A percentile compares a stretch with the other conserved stretches of the same genome.
phyloP scores from a whole-genome alignment of 257 asterid species.

The Ligustrum vulgare region DNA sequence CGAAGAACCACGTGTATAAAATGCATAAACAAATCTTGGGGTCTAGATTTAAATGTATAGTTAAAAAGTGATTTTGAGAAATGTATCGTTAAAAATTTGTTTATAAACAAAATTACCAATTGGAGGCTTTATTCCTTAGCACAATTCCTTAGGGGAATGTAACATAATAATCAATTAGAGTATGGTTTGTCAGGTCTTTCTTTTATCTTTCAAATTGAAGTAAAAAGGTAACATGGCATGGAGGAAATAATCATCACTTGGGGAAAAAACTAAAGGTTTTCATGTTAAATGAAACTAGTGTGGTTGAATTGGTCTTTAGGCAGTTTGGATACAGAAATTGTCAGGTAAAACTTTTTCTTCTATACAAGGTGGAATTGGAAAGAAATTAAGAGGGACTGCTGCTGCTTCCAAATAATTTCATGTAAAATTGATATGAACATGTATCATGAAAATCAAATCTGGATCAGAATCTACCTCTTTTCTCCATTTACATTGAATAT shows the following conservation, averaged over 20 bases:
- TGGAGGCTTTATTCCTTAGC: slow-evolving; percentile 19
- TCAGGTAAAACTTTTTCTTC: neutral
- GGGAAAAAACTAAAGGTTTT: neutral
- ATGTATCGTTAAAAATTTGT: too few species aligned
- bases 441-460: too few species aligned
- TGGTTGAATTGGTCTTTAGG: neutral
- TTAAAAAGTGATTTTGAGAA: too few species aligned
- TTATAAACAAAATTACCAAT: too few species aligned
- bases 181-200: slow-evolving; percentile 35
- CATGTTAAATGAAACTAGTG: neutral
- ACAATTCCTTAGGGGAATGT: slow-evolving; percentile 49
- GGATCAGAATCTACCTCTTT: too few species aligned
- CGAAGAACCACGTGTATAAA: neutral
- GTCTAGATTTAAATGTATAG: neutral
- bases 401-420: neutral
- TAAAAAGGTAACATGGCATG: slow-evolving; percentile 45
- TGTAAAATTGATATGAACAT: neutral
- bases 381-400: neutral
- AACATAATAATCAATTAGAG: slow-evolving; percentile 18
- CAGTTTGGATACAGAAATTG: neutral
- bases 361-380: neutral
- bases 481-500: too few species aligned
- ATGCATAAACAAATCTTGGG: neutral
- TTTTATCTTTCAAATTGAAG: neutral
- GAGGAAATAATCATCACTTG: slow-evolving; percentile 39